Conservation (phyloP, 23 red algal genomes). For the Gracilaria gracilis region DNA sequence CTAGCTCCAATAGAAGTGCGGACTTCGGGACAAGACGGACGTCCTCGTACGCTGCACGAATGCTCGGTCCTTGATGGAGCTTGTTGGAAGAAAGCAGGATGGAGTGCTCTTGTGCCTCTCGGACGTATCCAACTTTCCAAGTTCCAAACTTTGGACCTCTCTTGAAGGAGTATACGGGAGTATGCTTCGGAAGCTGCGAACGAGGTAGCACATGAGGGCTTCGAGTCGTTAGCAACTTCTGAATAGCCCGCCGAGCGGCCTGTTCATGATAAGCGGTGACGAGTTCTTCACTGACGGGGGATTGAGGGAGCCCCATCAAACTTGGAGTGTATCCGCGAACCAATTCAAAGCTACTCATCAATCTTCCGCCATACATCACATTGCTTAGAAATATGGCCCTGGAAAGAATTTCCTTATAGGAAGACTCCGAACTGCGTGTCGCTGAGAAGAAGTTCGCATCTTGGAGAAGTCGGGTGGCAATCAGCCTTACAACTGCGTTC, state of each 20-base stretch:
- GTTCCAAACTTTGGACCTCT: constrained; percentile 39
- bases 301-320: constrained; percentile 26
- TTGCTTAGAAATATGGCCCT: constrained; percentile 22
- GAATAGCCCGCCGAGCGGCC: too few species aligned
- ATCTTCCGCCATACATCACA: constrained; percentile 22
- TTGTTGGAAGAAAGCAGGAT: constrained; percentile 15
- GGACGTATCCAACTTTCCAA: constrained; percentile 26
- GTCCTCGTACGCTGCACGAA: constrained; percentile 55
- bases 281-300: neutral
- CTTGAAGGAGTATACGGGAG: constrained; percentile 43
- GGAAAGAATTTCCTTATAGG: constrained; percentile 27
- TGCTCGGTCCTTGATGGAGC: neutral
- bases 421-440: neutral
- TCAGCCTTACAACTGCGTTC: constrained; percentile 20
- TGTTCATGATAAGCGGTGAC: too few species aligned
- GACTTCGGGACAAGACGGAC: constrained; percentile 27
- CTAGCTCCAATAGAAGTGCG: constrained; percentile 23
- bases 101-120: constrained; percentile 1
- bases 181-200: neutral
- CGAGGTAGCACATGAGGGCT: neutral
- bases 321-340: constrained; percentile 24
- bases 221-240: too few species aligned
- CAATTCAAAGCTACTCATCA: too few species aligned
- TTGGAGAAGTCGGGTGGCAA: too few species aligned
- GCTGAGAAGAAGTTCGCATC: constrained; percentile 33